phyloP scores from a whole-genome alignment of 257 asterid genomes.

The Lantana camara region DNA sequence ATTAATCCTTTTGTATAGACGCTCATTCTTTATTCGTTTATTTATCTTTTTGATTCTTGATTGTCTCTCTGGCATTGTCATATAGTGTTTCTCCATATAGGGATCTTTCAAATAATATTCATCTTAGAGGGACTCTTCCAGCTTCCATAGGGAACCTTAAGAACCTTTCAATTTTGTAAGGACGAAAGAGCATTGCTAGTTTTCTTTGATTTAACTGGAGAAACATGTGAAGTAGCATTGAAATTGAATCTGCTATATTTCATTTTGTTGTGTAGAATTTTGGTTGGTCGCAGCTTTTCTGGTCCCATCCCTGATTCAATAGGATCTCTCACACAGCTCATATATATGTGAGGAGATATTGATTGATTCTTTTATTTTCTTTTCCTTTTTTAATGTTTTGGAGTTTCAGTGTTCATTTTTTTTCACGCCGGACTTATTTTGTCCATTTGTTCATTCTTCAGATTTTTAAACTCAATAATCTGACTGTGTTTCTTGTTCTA shows the following conservation, averaged over 20 bases:
- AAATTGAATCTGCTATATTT: slow-evolving; percentile 3
- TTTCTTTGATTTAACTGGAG: slow-evolving; percentile 11
- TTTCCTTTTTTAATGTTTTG: not conserved
- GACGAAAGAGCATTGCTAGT: not conserved
- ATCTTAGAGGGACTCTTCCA: slow-evolving; percentile 74
- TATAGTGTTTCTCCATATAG: slow-evolving; percentile 39
- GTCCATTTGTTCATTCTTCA: slow-evolving; percentile 26
- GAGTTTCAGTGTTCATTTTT: too few relatives aligned
- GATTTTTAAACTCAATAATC: slow-evolving; percentile 66
- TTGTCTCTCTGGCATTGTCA: slow-evolving; percentile 8
- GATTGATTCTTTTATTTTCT: not conserved
- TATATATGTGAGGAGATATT: slow-evolving; percentile 65
- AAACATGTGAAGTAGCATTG: slow-evolving; percentile 17
- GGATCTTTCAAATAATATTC: slow-evolving; percentile 90
- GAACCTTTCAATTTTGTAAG: slow-evolving; percentile 75
- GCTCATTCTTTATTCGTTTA: slow-evolving; percentile 20
- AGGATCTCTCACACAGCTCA: slow-evolving; percentile 74
- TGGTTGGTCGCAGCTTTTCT: slow-evolving; percentile 81
- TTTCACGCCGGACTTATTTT: not conserved
- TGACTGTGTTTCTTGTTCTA: too few relatives aligned
- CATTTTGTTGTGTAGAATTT: slow-evolving; percentile 57
- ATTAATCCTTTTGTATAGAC: slow-evolving; percentile 57
- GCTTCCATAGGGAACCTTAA: slow-evolving; percentile 68
- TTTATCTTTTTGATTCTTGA: not conserved
- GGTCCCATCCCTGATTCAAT: slow-evolving; percentile 86